These are phyloP conservation scores for Tetradesmus obliquus DNA, from an alignment of 139 green algal species.

Conservation along the genomic window DNA sequence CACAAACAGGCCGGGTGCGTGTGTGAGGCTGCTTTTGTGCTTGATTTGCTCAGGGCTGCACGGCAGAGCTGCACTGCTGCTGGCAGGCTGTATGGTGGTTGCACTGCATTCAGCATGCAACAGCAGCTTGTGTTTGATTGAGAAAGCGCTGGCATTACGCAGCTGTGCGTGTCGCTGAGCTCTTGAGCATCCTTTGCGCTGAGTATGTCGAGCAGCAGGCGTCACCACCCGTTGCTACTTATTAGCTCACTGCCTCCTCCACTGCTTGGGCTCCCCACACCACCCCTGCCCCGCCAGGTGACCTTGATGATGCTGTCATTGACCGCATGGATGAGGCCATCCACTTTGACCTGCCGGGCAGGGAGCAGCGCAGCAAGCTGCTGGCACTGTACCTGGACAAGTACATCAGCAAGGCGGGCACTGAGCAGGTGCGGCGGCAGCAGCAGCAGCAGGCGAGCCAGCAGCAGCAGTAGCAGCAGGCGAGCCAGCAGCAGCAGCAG, in stretches of 20 bases:
- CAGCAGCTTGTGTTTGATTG: background rate
- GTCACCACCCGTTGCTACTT: background rate
- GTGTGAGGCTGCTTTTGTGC: no score
- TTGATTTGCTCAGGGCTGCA: no score
- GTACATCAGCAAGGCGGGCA: slow-evolving; percentile 58
- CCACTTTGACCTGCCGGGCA: slow-evolving; percentile 87
- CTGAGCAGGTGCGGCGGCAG: slow-evolving; percentile 22
- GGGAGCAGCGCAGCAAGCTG: slow-evolving; percentile 78
- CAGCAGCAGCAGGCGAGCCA: background rate
- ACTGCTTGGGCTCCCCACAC: background rate
- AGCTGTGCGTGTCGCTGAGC: no score
- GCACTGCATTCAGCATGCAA: background rate
- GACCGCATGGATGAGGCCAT: slow-evolving; percentile 98
- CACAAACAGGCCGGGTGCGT: slow-evolving; percentile 88
- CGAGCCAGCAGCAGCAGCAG: background rate
- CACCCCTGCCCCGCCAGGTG: slow-evolving; percentile 44
- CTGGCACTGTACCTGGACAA: slow-evolving; percentile 92
- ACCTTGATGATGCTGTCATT: slow-evolving; percentile 95
- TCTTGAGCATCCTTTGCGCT: no score
- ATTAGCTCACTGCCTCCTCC: background rate
- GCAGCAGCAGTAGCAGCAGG: background rate
- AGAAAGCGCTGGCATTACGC: no score
- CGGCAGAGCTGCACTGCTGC: background rate
- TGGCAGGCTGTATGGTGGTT: background rate
- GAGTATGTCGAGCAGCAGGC: background rate